These are phyloP conservation scores for Arabidopsis arenosa DNA, from an alignment of 345 rosid species.

Conservation along the genomic window DNA sequence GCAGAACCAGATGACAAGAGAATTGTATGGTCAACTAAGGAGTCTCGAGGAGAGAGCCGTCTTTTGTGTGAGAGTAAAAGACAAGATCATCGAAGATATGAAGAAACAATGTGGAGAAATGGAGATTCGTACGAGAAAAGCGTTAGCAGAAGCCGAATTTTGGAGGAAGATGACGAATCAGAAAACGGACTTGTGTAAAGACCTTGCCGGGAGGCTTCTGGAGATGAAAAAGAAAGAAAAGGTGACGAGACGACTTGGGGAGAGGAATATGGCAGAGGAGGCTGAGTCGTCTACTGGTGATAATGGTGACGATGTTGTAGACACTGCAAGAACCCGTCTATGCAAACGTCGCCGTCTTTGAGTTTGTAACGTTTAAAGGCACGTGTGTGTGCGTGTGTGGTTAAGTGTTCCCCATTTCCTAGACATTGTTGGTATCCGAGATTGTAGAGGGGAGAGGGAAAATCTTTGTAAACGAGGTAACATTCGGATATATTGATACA, in stretches of 20 bases:
- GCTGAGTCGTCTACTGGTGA: conserved; percentile 28
- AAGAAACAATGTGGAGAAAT: not conserved
- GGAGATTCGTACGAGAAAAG: not conserved
- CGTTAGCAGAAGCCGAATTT: not conserved
- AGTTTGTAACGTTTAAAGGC: not conserved
- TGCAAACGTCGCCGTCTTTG: conserved; percentile 29
- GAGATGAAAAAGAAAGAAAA: not conserved
- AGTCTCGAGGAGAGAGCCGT: not conserved
- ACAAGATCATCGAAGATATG: conserved; percentile 14
- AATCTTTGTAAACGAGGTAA: too few species aligned
- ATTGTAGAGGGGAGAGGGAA: too few species aligned
- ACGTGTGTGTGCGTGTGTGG: not conserved
- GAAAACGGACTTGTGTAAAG: not conserved
- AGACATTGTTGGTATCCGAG: too few species aligned
- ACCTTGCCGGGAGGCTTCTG: not conserved
- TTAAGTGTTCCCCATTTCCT: not conserved
- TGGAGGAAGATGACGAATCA: not conserved
- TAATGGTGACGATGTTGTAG: not conserved
- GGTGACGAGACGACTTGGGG: accelerated
- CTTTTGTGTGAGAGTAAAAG: not conserved
- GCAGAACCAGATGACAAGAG: not conserved
- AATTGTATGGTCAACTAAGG: not conserved
- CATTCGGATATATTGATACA: too few species aligned
- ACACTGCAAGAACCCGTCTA: not conserved
- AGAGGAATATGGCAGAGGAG: not conserved